phyloP scores from a whole-genome alignment of 345 rosid genomes.

The Populus nigra region DNA sequence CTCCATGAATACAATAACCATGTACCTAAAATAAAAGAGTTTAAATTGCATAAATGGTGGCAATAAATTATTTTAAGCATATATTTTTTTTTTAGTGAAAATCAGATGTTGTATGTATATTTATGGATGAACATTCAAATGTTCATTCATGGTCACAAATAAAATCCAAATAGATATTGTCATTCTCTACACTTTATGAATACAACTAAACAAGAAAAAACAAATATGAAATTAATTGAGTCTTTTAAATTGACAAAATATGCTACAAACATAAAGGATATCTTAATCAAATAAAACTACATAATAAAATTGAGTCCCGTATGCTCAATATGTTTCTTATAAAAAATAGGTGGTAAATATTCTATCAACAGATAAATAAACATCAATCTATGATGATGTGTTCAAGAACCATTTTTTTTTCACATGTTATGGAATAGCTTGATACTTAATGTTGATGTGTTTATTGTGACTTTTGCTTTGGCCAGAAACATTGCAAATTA shows the following conservation, averaged over 20 bases:
- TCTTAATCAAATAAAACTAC: not conserved
- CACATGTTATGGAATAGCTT: not conserved
- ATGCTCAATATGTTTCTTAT: too few relatives aligned
- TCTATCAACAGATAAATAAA: not conserved
- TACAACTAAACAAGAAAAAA: too few relatives aligned
- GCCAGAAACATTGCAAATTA: not conserved
- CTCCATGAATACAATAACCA: not conserved
- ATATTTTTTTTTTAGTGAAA: too few relatives aligned
- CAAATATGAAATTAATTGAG: too few relatives aligned
- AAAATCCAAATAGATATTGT: too few relatives aligned
- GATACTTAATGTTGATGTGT: not conserved
- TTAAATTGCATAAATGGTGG: not conserved
- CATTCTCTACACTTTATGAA: not conserved
- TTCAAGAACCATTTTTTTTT: not conserved
- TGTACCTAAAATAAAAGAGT: not conserved
- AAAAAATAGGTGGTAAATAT: not conserved
- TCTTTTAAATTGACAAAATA: too few relatives aligned
- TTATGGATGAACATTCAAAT: not conserved
- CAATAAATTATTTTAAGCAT: not conserved
- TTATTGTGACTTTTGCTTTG: not conserved
- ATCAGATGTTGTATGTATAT: too few relatives aligned
- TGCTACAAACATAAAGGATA: not conserved
- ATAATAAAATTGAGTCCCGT: too few relatives aligned
- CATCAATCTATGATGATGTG: not conserved
- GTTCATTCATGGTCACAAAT: too few relatives aligned